phyloP scores from a whole-genome alignment of 1,284 basidiomycete species.

The Hypsizygus ulmarius region DNA sequence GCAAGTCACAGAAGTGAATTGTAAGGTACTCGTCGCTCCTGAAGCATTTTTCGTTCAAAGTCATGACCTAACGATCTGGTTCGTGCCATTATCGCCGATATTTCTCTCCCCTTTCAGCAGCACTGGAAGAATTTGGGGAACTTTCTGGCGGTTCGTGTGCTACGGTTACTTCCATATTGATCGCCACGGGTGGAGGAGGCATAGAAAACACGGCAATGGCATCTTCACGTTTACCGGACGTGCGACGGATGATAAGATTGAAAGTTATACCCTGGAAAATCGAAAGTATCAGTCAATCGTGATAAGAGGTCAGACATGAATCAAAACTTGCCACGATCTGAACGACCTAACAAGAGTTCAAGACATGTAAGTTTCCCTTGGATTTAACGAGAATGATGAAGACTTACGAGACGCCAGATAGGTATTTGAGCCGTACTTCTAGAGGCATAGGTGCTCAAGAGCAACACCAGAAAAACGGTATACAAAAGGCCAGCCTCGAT shows the following conservation, averaged over 20 bases:
- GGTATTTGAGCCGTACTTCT: constrained; percentile 13
- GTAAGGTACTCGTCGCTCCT: too few relatives aligned
- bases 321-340: constrained; percentile 14
- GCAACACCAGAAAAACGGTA: constrained; percentile 11
- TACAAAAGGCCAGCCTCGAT: constrained; percentile 17
- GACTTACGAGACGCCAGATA: constrained; percentile 16
- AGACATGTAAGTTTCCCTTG: neutral
- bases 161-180: constrained; percentile 10
- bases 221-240: constrained; percentile 4
- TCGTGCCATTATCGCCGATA: too few relatives aligned
- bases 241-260: constrained; percentile 16
- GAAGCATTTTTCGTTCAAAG: too few relatives aligned
- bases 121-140: neutral
- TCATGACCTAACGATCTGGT: too few relatives aligned
- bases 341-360: constrained; percentile 6
- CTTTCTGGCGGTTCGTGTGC: constrained; percentile 3
- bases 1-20: too few relatives aligned
- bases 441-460: constrained; percentile 12
- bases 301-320: neutral
- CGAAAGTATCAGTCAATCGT: neutral
- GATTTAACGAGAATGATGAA: neutral
- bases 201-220: constrained; percentile 1
- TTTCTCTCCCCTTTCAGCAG: too few relatives aligned
- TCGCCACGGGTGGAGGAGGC: constrained; percentile 3
- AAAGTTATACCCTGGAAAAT: constrained; percentile 15